phyloP scores from a whole-genome alignment of 306 rosid species.

The Casuarina glauca region DNA sequence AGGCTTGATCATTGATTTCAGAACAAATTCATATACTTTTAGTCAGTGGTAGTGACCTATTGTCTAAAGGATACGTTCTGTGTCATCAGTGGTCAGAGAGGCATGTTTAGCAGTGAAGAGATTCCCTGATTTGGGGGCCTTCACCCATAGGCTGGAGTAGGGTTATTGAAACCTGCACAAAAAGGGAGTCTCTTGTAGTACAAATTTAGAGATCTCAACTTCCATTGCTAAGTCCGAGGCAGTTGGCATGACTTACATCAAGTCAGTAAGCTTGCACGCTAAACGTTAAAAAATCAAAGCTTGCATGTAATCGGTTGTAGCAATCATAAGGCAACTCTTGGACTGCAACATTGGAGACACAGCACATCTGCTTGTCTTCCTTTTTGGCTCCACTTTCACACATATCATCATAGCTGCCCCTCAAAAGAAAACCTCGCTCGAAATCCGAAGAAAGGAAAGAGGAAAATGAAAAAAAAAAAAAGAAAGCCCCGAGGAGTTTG shows the following conservation, averaged over 20 bases:
- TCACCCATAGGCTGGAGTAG: too few relatives aligned
- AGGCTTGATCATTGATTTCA: neutral
- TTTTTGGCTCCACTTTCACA: slow-evolving; percentile 42
- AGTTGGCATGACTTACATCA: slow-evolving; percentile 13
- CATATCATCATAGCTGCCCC: slow-evolving; percentile 49
- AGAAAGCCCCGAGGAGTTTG: neutral
- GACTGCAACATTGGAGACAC: slow-evolving; percentile 39
- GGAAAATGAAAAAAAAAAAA: neutral
- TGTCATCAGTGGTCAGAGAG: too few relatives aligned
- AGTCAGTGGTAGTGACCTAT: too few relatives aligned
- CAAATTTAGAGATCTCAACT: too few relatives aligned
- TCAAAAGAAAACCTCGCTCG: slow-evolving; percentile 36
- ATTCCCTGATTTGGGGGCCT: too few relatives aligned
- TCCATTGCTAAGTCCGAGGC: neutral
- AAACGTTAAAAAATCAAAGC: slow-evolving; percentile 25
- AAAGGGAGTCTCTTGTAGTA: too few relatives aligned
- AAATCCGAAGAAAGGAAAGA: slow-evolving; percentile 33
- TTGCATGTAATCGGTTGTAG: slow-evolving; percentile 31
- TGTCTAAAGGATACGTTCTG: too few relatives aligned
- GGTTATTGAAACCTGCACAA: too few relatives aligned
- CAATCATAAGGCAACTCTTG: slow-evolving; percentile 41
- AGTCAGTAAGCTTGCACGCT: slow-evolving; percentile 44
- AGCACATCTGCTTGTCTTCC: slow-evolving; percentile 84
- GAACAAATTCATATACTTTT: too few relatives aligned
- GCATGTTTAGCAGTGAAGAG: too few relatives aligned